A percentile compares a stretch with the other conserved stretches of the same genome.
These are phyloP conservation scores for Pestalotiopsis sp. DNA, from an alignment of 2,329 filamentous ascomycete genomes.

Conservation along the genomic window DNA sequence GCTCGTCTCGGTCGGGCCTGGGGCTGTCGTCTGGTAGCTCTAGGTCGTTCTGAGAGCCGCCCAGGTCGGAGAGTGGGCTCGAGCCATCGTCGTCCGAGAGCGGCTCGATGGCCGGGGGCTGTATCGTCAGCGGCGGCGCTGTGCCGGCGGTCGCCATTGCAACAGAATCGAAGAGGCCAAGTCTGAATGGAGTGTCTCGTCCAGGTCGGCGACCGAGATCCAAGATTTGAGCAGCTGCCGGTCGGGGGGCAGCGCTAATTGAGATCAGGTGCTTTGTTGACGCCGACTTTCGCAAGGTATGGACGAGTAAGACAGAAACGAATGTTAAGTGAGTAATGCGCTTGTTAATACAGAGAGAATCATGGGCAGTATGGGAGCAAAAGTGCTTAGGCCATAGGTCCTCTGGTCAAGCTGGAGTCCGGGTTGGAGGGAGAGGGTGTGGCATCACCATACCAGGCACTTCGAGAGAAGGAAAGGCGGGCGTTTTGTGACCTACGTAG, in stretches of 20 bases:
- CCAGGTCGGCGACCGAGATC: background rate
- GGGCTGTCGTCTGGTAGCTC: slow-evolving; percentile 50
- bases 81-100: slow-evolving; percentile 70
- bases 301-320: background rate
- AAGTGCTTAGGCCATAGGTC: background rate
- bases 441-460: slow-evolving; percentile 3
- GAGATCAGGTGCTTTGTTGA: slow-evolving; percentile 8
- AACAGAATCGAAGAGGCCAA: background rate
- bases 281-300: slow-evolving; percentile 7
- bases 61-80: slow-evolving; percentile 91
- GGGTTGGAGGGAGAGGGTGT: slow-evolving; percentile 4
- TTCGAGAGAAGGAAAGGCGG: slow-evolving; percentile 10
- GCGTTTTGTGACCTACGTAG: slow-evolving; percentile 9
- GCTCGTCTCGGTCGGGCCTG: slow-evolving; percentile 24
- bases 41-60: slow-evolving; percentile 75
- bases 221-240: background rate
- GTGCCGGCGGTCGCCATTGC: slow-evolving; percentile 55
- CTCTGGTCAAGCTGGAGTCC: background rate
- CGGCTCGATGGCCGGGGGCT: slow-evolving; percentile 47
- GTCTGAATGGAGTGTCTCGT: background rate
- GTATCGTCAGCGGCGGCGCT: slow-evolving; percentile 52
- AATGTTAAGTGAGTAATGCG: background rate
- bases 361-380: background rate
- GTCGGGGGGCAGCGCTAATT: background rate
- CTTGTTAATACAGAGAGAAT: background rate